These are phyloP conservation scores for Agroathelia rolfsii DNA, from an alignment of 1,284 basidiomycete species.

Conservation along the genomic window DNA sequence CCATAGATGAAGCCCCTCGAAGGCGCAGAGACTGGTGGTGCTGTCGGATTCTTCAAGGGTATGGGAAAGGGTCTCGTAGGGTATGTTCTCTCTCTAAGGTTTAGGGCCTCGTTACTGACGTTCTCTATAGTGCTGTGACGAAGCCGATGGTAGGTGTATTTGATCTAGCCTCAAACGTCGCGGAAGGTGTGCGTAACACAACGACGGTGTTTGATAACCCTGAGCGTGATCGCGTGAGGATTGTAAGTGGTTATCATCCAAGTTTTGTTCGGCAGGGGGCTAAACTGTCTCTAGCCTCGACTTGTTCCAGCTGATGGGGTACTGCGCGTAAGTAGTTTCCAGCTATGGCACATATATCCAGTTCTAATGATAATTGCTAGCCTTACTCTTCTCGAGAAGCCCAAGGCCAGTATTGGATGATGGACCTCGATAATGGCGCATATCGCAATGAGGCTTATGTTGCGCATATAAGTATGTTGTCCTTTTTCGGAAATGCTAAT, in stretches of 20 bases:
- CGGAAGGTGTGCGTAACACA: slow-evolving; percentile 97
- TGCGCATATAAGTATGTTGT: slow-evolving; percentile 72
- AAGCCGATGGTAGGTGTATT: slow-evolving; percentile 97
- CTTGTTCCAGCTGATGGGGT: slow-evolving; percentile 83
- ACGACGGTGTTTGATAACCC: slow-evolving; percentile 96
- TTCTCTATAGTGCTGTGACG: slow-evolving; percentile 64
- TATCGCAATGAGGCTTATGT: slow-evolving; percentile 85
- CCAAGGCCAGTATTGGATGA: slow-evolving; percentile 94
- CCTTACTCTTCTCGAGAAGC: slow-evolving; percentile 87
- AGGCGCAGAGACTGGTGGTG: slow-evolving; percentile 91
- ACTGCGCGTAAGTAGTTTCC: slow-evolving; percentile 49
- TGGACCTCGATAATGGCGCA: slow-evolving; percentile 81
- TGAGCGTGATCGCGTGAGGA: slow-evolving; percentile 79
- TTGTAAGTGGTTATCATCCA: slow-evolving; percentile 35
- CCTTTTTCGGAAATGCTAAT: not conserved
- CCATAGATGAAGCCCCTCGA: slow-evolving; percentile 86
- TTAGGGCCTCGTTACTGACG: slow-evolving; percentile 8
- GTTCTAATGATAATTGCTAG: slow-evolving; percentile 26
- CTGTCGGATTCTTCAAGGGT: slow-evolving; percentile 95
- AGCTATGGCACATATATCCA: slow-evolving; percentile 1
- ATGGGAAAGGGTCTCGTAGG: slow-evolving; percentile 95
- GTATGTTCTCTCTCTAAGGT: slow-evolving; percentile 30
- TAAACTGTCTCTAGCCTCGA: slow-evolving; percentile 49
- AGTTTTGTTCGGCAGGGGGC: not conserved
- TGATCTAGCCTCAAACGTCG: slow-evolving; percentile 90